phyloP scores from a whole-genome alignment of 2,329 filamentous ascomycete species.

The Cadophora malorum region DNA sequence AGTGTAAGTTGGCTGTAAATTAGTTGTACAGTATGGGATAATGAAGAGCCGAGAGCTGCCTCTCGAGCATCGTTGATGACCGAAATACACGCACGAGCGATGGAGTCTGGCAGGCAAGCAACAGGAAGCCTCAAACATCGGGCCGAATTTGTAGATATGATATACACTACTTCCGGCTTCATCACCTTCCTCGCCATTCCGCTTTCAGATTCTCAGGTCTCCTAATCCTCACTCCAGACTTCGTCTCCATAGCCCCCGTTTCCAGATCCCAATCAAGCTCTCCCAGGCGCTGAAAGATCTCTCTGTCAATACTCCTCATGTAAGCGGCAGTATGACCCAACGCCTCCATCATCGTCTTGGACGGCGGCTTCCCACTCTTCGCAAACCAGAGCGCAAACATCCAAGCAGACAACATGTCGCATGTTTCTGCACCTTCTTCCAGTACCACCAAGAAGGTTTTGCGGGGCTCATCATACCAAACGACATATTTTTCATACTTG shows the following conservation, averaged over 20 bases:
- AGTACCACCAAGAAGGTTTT: slow-evolving; percentile 64
- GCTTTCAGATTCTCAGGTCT: background rate
- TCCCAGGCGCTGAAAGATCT: slow-evolving; percentile 46
- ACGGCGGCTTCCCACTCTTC: slow-evolving; percentile 19
- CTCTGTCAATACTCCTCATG: background rate
- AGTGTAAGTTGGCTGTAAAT: background rate
- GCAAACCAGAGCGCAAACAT: slow-evolving; percentile 59
- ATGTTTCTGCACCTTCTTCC: slow-evolving; percentile 60
- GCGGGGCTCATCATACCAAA: slow-evolving; percentile 59
- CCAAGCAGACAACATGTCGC: slow-evolving; percentile 65
- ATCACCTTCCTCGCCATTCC: background rate
- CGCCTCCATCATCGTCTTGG: slow-evolving; percentile 20
- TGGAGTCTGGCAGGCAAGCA: background rate
- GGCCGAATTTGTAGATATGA: background rate
- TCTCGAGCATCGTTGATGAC: background rate
- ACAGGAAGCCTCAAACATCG: background rate
- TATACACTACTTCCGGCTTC: background rate
- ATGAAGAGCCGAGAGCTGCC: background rate
- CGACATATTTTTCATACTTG: slow-evolving; percentile 61
- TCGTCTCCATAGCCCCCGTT: slow-evolving; percentile 70
- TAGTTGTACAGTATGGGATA: background rate
- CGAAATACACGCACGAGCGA: background rate
- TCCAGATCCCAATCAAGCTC: slow-evolving; percentile 70
- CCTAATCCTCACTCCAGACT: slow-evolving; percentile 49
- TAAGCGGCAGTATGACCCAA: slow-evolving; percentile 18